Evolutionary conservation across 2,329 filamentous ascomycete genomes (phyloP).

Genomic region (Fusarium verrucosum): DNA sequence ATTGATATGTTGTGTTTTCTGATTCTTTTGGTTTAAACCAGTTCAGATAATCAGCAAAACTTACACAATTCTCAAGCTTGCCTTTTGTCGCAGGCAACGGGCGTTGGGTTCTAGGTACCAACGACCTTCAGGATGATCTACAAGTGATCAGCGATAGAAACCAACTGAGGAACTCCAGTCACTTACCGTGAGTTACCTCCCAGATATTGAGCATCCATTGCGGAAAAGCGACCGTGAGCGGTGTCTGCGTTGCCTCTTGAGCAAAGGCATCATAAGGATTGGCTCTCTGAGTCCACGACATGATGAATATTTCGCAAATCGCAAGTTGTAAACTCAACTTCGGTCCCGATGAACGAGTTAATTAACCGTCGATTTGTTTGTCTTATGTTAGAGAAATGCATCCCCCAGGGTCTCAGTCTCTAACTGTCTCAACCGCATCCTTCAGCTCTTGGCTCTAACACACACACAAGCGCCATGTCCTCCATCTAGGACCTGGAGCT

Average conservation of each 20-base stretch:
- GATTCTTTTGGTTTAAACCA: neutral
- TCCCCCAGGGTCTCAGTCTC: neutral
- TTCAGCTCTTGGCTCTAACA: neutral
- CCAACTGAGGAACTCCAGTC: accelerated
- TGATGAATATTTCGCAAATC: neutral
- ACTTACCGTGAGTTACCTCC: slow-evolving; percentile 39
- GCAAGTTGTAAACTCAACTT: neutral
- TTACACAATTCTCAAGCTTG: slow-evolving; percentile 46
- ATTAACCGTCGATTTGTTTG: slow-evolving; percentile 1
- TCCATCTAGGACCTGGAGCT: slow-evolving; percentile 12
- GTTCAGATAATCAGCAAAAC: neutral
- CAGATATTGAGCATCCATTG: slow-evolving; percentile 44
- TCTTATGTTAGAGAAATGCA: slow-evolving; percentile 7
- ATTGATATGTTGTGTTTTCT: neutral
- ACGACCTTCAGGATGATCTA: slow-evolving; percentile 39
- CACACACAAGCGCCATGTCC: neutral
- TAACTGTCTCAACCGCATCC: neutral
- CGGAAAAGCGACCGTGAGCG: slow-evolving; percentile 30
- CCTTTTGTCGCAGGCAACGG: slow-evolving; percentile 35
- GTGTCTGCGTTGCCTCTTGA: slow-evolving; percentile 35
- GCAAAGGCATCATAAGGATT: slow-evolving; percentile 41
- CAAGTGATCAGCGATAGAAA: slow-evolving; percentile 6
- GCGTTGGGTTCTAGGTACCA: slow-evolving; percentile 41
- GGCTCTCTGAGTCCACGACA: slow-evolving; percentile 44
- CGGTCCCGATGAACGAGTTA: neutral